Conservation (phyloP, 2,329 filamentous ascomycete species). For the Cladorrhinum sp. region DNA sequence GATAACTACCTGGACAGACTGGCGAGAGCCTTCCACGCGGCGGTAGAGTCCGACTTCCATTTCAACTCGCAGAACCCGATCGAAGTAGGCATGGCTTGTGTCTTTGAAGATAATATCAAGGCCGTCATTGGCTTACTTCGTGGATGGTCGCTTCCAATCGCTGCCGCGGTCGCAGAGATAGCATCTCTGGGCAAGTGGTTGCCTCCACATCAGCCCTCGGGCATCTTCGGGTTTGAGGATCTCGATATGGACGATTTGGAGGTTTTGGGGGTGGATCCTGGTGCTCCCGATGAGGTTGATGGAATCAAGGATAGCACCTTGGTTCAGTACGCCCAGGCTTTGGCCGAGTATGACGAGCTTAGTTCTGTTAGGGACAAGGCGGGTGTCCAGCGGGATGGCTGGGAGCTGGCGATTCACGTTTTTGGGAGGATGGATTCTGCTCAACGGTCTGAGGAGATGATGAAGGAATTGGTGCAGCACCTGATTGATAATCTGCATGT, state of each 20-base stretch:
- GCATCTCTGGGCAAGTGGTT: constrained; percentile 84
- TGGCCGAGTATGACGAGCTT: constrained; percentile 56
- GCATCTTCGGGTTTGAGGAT: constrained; percentile 57
- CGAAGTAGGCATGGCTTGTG: constrained; percentile 77
- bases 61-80: constrained; percentile 73
- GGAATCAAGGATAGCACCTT: constrained; percentile 78
- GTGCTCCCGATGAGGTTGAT: constrained; percentile 56
- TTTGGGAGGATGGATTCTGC: constrained; percentile 77
- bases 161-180: constrained; percentile 76
- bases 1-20: constrained; percentile 74
- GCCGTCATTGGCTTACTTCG: constrained; percentile 71
- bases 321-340: constrained; percentile 67
- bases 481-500: constrained; percentile 62
- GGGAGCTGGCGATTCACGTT: constrained; percentile 84
- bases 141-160: constrained; percentile 76
- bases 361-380: constrained; percentile 33
- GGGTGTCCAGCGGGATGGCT: constrained; percentile 61
- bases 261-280: constrained; percentile 66
- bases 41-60: constrained; percentile 67
- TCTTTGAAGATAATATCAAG: constrained; percentile 79
- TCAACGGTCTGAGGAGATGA: constrained; percentile 67
- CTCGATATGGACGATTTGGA: constrained; percentile 83
- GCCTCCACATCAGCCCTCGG: constrained; percentile 53
- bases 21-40: constrained; percentile 66
- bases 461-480: constrained; percentile 67